Evolutionary conservation across 805 yeast species (phyloP).

Genomic region (Zygosaccharomyces rouxii): DNA sequence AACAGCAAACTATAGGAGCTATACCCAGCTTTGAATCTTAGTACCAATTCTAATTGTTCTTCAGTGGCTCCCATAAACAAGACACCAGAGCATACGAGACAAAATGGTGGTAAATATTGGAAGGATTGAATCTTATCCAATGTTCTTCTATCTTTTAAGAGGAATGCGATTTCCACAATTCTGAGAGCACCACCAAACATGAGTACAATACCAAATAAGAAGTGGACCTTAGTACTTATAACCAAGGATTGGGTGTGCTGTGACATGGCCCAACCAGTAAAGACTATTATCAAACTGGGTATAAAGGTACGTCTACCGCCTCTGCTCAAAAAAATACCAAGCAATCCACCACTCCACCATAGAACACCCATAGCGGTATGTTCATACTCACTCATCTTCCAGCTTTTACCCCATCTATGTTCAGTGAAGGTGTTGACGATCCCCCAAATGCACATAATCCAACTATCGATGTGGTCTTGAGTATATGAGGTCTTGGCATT

Average conservation of each 20-base stretch:
- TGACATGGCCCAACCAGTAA: constrained; percentile 94
- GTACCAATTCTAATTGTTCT: constrained; percentile 71
- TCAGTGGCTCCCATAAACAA: constrained; percentile 91
- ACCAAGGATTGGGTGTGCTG: constrained; percentile 74
- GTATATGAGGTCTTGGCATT: constrained; percentile 47
- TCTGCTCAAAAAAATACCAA: constrained; percentile 74
- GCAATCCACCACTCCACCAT: constrained; percentile 93
- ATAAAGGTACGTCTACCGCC: constrained; percentile 65
- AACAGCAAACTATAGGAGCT: constrained; percentile 74
- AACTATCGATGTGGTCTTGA: constrained; percentile 82
- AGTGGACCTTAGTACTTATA: constrained; percentile 83
- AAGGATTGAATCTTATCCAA: constrained; percentile 55
- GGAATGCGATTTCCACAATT: constrained; percentile 71
- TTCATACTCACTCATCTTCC: constrained; percentile 93
- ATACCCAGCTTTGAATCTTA: constrained; percentile 76
- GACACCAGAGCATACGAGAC: constrained; percentile 71
- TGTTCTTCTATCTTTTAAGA: constrained; percentile 58
- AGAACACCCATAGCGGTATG: constrained; percentile 95
- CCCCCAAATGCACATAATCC: constrained; percentile 84
- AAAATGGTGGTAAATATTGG: constrained; percentile 83
- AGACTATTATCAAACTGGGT: constrained; percentile 76
- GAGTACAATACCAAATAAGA: constrained; percentile 75
- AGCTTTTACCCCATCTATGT: constrained; percentile 91
- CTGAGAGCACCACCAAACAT: constrained; percentile 75
- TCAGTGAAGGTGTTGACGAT: constrained; percentile 93